Evolutionary conservation across 2,329 filamentous ascomycete species (phyloP), one percentile per base, ranked within the genome.

Genomic region (Canariomyces notabilis): DNA sequence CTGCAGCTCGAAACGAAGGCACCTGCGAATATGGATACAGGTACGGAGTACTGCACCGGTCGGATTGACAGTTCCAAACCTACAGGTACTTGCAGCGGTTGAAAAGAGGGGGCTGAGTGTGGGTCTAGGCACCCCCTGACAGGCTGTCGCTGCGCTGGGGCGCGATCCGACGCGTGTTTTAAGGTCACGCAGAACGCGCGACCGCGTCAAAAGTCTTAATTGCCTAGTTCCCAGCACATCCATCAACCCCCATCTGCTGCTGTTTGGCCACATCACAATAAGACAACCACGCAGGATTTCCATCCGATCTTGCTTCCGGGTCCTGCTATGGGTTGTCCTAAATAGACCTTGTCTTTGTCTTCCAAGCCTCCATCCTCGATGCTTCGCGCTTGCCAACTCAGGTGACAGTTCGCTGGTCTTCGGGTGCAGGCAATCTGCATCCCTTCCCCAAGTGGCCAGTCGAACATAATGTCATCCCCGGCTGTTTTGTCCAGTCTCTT

Each of bases 401-500:
- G 49, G 52, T 53, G 50, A 58, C 46, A 36, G 46, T 40, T 44
- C 33, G 43, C 44, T 49, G 45, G 43, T 47, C 46, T 40, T 33
- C 33, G 44, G 48, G 44, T 43, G 34, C 44, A 44, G 47, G 33
- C 31, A 14, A n/a, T 39, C 47, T 44, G 40, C 41, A 35, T 43
- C 35, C 35, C 37, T 23, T 29, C 37, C 33, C 18, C 11, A 32
- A 29, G 23, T 22, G 38, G 42, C 40, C 42, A 22, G 29, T 46
- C 18, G 36, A 37, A 26, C 49, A 64, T 53, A 60, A 72, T 72
- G 70, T 65, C 66, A 61, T 62, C 67, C 50, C 59, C 61, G 50
- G 59, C 52, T 26, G 51, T 61, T 44, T 57, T 64, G 50, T 62
- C 67, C 51, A 67, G 58, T 57, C 62, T 71, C 57, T 67, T 82